A percentile compares a stretch with the other conserved stretches of the same genome.
Evolutionary conservation across 257 asterid species (phyloP).

Genomic region (Ophiorrhiza pumila): DNA sequence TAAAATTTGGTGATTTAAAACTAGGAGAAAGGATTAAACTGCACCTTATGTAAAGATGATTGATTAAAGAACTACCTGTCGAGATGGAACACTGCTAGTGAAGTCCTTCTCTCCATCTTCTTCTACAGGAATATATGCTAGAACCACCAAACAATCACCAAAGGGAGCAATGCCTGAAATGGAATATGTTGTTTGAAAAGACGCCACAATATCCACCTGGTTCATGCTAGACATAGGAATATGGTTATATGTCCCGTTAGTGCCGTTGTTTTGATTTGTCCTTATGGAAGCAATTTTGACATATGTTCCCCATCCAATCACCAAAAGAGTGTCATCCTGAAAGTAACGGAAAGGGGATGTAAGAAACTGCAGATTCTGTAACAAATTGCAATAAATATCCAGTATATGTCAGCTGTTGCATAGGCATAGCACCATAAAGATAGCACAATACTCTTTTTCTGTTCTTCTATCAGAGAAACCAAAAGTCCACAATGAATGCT

Average conservation of each 20-base stretch:
- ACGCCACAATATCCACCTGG: constrained; percentile 94
- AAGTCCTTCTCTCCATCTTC: constrained; percentile 85
- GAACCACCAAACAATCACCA: constrained; percentile 92
- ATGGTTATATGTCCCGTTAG: constrained; percentile 61
- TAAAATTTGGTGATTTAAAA: not conserved
- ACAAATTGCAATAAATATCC: not conserved
- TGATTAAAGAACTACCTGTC: constrained; percentile 61
- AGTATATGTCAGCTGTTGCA: not conserved
- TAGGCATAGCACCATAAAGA: not conserved
- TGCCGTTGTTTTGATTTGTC: constrained; percentile 53
- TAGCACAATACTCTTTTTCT: not conserved
- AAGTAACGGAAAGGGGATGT: constrained; percentile 29
- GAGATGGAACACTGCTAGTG: constrained; percentile 70
- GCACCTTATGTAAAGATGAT: constrained; percentile 2
- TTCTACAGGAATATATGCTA: constrained; percentile 84
- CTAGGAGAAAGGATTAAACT: not conserved
- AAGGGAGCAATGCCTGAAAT: constrained; percentile 97
- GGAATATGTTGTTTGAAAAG: constrained; percentile 91
- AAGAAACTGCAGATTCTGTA: constrained; percentile 23
- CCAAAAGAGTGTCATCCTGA: constrained; percentile 88
- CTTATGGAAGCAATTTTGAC: constrained; percentile 81
- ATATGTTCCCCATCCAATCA: constrained; percentile 97
- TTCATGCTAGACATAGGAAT: constrained; percentile 71
- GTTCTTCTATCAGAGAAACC: constrained; percentile 10
- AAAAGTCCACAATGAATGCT: not conserved